Evolutionary conservation across 768 basidiomycete species (phyloP).

Genomic region (Fistulinella prunicolor): DNA sequence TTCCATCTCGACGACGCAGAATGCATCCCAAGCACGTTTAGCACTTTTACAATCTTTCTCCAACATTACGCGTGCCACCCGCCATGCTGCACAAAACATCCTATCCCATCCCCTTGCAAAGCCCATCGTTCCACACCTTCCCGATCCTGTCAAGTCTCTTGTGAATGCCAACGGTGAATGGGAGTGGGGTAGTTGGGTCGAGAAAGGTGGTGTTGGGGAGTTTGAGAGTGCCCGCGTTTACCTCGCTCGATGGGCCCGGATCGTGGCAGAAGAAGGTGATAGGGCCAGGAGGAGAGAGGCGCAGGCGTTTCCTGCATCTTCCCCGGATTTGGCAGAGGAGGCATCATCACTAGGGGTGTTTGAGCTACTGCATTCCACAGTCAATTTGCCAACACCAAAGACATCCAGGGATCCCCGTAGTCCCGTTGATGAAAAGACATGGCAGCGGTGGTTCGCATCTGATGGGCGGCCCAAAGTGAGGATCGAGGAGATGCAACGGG

Average conservation of each 20-base stretch:
- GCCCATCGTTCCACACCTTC: conserved; percentile 93
- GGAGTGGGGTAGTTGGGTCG: conserved; percentile 93
- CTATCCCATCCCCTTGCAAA: conserved; percentile 94
- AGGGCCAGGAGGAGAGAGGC: conserved; percentile 79
- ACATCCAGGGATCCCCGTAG: conserved; percentile 76
- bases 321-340: conserved; percentile 53
- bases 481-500: conserved; percentile 66
- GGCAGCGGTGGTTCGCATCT: conserved; percentile 75
- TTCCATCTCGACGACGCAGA: conserved; percentile 48
- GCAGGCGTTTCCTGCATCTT: conserved; percentile 56
- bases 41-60: conserved; percentile 93
- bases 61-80: conserved; percentile 88
- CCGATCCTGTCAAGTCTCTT: conserved; percentile 87
- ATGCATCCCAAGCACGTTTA: conserved; percentile 67
- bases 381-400: conserved; percentile 79
- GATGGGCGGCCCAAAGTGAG: conserved; percentile 66
- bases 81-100: conserved; percentile 92
- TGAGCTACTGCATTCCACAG: conserved; percentile 75
- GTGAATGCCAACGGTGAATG: conserved; percentile 88
- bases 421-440: conserved; percentile 71
- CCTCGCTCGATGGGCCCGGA: conserved; percentile 93
- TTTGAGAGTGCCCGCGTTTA: conserved; percentile 97
- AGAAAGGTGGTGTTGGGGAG: conserved; percentile 89
- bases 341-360: conserved; percentile 81
- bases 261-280: conserved; percentile 98